Conservation (phyloP, 805 yeast genomes). For the Kluyveromyces nonfermentans region DNA sequence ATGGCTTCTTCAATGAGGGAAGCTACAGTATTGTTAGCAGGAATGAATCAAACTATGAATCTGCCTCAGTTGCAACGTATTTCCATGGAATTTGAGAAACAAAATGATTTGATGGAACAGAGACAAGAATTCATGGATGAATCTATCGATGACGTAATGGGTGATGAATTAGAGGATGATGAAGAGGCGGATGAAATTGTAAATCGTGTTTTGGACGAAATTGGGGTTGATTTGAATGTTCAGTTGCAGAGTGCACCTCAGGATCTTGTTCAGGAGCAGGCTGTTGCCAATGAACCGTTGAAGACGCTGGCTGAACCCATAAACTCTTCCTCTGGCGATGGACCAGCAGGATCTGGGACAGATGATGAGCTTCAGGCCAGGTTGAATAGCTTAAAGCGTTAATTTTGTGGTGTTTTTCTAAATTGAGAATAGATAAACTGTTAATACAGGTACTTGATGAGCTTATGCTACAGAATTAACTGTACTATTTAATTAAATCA, state of each 20-base stretch:
- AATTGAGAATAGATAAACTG: background rate
- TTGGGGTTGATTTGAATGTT: constrained; percentile 73
- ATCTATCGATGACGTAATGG: constrained; percentile 94
- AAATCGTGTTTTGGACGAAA: constrained; percentile 85
- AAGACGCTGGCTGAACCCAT: constrained; percentile 39
- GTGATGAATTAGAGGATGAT: constrained; percentile 77
- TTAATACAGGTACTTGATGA: background rate
- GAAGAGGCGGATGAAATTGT: constrained; percentile 90
- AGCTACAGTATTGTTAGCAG: constrained; percentile 74
- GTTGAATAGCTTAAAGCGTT: constrained; percentile 66
- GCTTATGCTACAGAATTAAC: background rate
- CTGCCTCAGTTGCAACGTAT: constrained; percentile 80
- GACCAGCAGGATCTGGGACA: constrained; percentile 28
- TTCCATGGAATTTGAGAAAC: constrained; percentile 91
- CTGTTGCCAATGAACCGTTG: constrained; percentile 16
- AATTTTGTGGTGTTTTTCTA: constrained; percentile 1
- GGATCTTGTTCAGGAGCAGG: constrained; percentile 18
- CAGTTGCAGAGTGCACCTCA: constrained; percentile 40
- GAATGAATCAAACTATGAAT: constrained; percentile 87
- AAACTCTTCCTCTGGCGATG: constrained; percentile 33
- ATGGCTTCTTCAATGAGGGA: constrained; percentile 94
- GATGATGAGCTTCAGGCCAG: constrained; percentile 89
- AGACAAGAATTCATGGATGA: constrained; percentile 99
- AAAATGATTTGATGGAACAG: constrained; percentile 95
- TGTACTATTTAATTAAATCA: constrained; percentile 9